Evolutionary conservation across 768 basidiomycete species (phyloP).

Genomic region (Tylopilus plumbeoviolaceoides): DNA sequence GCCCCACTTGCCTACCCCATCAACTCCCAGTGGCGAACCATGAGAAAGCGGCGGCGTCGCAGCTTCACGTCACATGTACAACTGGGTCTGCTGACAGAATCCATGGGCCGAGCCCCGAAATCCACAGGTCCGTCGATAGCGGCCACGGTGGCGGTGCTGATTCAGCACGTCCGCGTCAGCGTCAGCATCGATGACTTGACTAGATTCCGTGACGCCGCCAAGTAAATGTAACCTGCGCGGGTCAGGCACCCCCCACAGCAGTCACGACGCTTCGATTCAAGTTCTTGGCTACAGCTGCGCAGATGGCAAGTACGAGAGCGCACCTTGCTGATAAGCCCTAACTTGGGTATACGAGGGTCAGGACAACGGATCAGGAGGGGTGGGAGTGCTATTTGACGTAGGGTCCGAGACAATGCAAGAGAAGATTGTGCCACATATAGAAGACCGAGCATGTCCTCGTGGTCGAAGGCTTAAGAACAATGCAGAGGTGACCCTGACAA

Average conservation of each 20-base stretch:
- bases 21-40: neutral
- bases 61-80: neutral
- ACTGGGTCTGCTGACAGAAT: neutral
- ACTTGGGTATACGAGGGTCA: neutral
- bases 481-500: neutral
- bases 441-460: neutral
- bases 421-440: neutral
- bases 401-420: neutral
- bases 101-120: neutral
- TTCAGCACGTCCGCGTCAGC: neutral
- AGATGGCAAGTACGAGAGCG: no score
- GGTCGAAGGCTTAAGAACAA: neutral
- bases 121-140: neutral
- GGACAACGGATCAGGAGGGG: neutral
- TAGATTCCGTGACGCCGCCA: no score
- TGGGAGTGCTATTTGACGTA: no score
- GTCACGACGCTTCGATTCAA: no score
- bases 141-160: neutral
- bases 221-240: no score
- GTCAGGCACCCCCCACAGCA: no score
- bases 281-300: no score
- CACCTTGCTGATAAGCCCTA: neutral
- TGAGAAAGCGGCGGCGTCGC: no score
- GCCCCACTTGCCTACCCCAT: neutral
- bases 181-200: no score